These are phyloP conservation scores for Kluyveromyces marxianus DNA, from an alignment of 1,139 yeast species.

Conservation along the genomic window DNA sequence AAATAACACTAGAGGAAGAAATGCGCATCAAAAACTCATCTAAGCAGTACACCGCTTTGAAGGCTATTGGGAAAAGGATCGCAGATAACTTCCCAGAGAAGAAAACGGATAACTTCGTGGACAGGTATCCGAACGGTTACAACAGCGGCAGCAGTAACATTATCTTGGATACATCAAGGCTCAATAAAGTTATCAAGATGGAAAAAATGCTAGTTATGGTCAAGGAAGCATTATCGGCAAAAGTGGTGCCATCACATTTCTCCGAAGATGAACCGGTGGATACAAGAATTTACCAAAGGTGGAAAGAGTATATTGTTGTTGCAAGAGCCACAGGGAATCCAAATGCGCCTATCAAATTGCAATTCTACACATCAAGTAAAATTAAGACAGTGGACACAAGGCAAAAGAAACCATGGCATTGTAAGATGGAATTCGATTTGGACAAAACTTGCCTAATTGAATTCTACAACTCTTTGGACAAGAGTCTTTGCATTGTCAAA, in stretches of 20 bases:
- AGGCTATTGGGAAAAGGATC: constrained; percentile 4
- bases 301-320: constrained; percentile 70
- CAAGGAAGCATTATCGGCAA: constrained; percentile 32
- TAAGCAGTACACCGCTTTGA: constrained; percentile 5
- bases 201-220: constrained; percentile 63
- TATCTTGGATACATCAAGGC: constrained; percentile 9
- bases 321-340: constrained; percentile 49
- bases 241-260: constrained; percentile 27
- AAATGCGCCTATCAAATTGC: constrained; percentile 47
- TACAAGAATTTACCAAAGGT: constrained; percentile 54
- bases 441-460: constrained; percentile 32
- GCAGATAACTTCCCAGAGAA: constrained; percentile 5
- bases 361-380: constrained; percentile 48
- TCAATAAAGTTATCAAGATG: constrained; percentile 56
- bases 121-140: constrained; percentile 8
- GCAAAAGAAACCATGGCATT: constrained; percentile 5
- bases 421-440: constrained; percentile 26
- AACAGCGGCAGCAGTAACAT: constrained; percentile 7
- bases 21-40: constrained; percentile 1
- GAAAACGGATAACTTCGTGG: constrained; percentile 10
- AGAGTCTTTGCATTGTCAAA: constrained; percentile 51
- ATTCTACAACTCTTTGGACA: constrained; percentile 61
- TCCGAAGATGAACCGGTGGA: constrained; percentile 46
- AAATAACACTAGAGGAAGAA: neutral
- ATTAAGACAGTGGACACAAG: constrained; percentile 25